Evolutionary conservation across 176 grass and related monocot species (phyloP), one percentile per base, ranked within the genome.

Genomic region (Poa pratensis): DNA sequence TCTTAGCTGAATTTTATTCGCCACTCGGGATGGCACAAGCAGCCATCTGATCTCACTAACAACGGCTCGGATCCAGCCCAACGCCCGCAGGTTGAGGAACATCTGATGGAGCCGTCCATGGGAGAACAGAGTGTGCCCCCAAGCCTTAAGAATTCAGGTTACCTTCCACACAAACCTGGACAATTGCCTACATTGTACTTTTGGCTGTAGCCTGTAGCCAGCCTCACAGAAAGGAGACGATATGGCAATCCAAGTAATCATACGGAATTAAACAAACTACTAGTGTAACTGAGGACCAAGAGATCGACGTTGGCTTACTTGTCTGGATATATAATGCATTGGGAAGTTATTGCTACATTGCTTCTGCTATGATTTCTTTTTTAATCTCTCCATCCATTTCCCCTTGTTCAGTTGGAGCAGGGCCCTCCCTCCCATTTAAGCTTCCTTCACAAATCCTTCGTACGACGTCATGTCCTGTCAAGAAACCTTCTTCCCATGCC

Each of bases 341-440:
- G 30, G 42, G 65, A 43, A 65, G 51, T 89, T 68, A 69, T 55
- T 68, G 59, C 59, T 35, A 6, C 4, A 23, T 19, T 32, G 53
- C 46, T 49, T 49, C 26, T 57, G 79, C 35, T 34, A 28, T 48
- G 24, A 51, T 24, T 74, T 51, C 30, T 13, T 54, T 65, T 58
- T 46, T 22, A 55, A 74, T 67, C 20, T 57, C 23, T 60, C 26
- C 78, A 49, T 78, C 19, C 24, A 20, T 82, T 64, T 35, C 24
- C 73, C 77, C 79, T 37, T 59, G 83, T 77, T 89, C 78, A 54
- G 43, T 54, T 12, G 9, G 35, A 80, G 67, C 81, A 79, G 22
- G 71, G 11, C 18, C n/a, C 63, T 5, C 69, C 35, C 35, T 72
- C 23, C 23, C 45, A 65, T 73, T 48, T 14, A 73, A 71, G 53